These are phyloP conservation scores for Glycine latifolia DNA, from an alignment of 306 rosid species.

Conservation along the genomic window DNA sequence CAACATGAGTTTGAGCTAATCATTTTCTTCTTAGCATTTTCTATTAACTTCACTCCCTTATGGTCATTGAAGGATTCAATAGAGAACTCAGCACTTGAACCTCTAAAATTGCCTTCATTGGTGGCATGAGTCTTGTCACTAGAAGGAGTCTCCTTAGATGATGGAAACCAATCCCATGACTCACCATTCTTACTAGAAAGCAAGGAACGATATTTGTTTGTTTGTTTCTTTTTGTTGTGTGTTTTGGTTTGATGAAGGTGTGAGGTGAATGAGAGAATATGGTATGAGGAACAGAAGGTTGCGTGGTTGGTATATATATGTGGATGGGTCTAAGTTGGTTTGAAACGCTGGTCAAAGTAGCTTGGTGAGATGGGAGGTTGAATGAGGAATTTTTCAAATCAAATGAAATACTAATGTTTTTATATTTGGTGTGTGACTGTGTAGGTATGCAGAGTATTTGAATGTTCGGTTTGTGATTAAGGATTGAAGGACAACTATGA, in stretches of 20 bases:
- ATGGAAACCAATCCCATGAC: conserved; percentile 79
- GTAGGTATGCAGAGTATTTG: not conserved
- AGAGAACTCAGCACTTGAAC: conserved; percentile 67
- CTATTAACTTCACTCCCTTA: conserved; percentile 60
- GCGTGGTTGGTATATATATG: conserved; percentile 30
- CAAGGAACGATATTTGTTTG: too few relatives aligned
- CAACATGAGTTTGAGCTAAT: conserved; percentile 66
- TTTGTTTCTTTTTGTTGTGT: not conserved
- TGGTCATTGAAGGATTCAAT: conserved; percentile 60
- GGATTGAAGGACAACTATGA: too few relatives aligned
- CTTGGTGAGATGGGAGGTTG: conserved; percentile 29
- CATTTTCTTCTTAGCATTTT: conserved; percentile 68
- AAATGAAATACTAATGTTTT: not conserved
- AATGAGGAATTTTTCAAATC: conserved; percentile 36
- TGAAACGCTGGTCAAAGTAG: conserved; percentile 34
- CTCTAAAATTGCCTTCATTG: conserved; percentile 33
- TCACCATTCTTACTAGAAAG: not conserved
- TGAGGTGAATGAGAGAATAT: not conserved
- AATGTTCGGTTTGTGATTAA: conserved; percentile 37
- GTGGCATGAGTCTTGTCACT: conserved; percentile 37
- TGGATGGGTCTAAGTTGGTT: too few relatives aligned
- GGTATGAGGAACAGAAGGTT: not conserved
- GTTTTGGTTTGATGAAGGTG: not conserved
- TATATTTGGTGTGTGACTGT: not conserved
- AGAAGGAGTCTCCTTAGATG: conserved; percentile 47